A percentile compares a stretch with the other conserved stretches of the same genome.
phyloP scores from a whole-genome alignment of 2,329 filamentous ascomycete species.

The Geosmithia putterillii region DNA sequence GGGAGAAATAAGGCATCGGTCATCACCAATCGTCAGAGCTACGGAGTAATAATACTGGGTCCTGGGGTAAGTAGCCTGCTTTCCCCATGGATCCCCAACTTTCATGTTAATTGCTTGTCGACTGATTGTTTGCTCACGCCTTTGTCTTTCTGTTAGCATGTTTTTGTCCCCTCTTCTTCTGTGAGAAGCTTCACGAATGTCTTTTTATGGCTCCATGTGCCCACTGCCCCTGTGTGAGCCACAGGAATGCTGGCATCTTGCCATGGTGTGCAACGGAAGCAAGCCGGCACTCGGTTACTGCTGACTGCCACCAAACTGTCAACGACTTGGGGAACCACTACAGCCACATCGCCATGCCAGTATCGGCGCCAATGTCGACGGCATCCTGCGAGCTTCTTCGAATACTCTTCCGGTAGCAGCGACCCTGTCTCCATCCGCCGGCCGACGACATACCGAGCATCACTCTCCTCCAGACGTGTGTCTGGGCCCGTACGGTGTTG shows the following conservation, averaged over 20 bases:
- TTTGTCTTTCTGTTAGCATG: no score
- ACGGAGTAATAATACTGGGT: not conserved
- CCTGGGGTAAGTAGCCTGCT: not conserved
- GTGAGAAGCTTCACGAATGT: not conserved
- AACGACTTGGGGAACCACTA: not conserved
- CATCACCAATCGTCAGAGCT: not conserved
- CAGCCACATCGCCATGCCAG: not conserved
- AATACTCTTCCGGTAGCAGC: no score
- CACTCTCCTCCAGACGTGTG: no score
- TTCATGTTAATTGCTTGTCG: not conserved
- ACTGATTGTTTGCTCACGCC: no score
- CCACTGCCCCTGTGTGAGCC: not conserved
- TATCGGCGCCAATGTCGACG: not conserved
- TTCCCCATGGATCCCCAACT: not conserved
- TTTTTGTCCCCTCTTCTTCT: no score
- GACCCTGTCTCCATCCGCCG: no score
- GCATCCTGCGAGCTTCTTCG: not conserved
- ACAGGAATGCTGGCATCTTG: not conserved
- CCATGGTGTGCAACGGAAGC: not conserved
- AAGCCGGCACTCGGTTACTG: not conserved
- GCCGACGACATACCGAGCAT: no score
- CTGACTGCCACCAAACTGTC: not conserved
- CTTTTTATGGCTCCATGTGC: not conserved
- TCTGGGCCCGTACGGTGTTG: no score
- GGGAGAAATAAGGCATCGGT: not conserved